Conservation (phyloP, 2,329 filamentous ascomycete species). For the Botrytis tulipae region DNA sequence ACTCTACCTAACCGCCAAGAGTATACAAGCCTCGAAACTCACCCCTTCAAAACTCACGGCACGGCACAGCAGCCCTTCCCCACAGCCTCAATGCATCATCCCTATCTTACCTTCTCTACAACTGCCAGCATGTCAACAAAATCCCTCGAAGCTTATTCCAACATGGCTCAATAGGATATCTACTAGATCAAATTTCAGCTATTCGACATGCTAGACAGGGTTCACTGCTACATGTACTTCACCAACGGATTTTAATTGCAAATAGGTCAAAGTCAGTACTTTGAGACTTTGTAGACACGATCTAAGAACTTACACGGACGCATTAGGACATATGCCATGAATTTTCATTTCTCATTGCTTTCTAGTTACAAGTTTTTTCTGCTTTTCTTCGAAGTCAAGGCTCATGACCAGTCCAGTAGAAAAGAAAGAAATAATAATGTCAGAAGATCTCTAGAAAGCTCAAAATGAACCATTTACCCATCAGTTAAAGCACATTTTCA, state of each 20-base stretch:
- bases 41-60: not conserved
- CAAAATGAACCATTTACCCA: conserved; percentile 12
- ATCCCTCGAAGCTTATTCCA: not conserved
- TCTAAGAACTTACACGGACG: not conserved
- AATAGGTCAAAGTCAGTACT: not conserved
- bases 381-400: conserved; percentile 24
- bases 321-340: conserved; percentile 10
- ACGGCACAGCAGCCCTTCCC: too few species aligned
- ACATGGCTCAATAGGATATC: not conserved
- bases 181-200: not conserved
- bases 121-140: not conserved
- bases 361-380: conserved; percentile 35
- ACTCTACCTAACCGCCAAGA: not conserved
- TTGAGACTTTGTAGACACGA: not conserved
- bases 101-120: not conserved
- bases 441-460: conserved; percentile 8
- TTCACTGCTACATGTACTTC: not conserved
- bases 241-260: not conserved
- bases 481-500: conserved; percentile 13
- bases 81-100: not conserved
- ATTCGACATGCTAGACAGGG: not conserved
- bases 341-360: conserved; percentile 28
- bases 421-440: conserved; percentile 32
- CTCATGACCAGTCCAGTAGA: conserved; percentile 24
- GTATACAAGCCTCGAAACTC: not conserved